Percentiles rank a stretch among this genome's conserved stretches.
phyloP scores from a whole-genome alignment of 805 yeast genomes.

The Metschnikowia proteae region DNA sequence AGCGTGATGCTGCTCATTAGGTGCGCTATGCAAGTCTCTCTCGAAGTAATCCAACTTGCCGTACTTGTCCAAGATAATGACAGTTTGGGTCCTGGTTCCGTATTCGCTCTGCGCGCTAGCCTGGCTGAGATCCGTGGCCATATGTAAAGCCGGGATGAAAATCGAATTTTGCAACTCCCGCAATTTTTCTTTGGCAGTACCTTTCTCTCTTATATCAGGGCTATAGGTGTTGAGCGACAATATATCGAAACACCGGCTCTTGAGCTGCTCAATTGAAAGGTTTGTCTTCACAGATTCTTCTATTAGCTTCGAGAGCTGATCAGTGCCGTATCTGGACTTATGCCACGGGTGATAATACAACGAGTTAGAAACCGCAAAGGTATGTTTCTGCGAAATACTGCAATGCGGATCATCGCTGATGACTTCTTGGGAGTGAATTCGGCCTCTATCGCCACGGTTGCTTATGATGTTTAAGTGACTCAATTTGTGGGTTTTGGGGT shows the following conservation, averaged over 20 bases:
- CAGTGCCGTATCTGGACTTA: conserved; percentile 55
- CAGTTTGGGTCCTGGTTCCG: conserved; percentile 87
- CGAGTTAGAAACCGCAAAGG: conserved; percentile 68
- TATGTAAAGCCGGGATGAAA: conserved; percentile 64
- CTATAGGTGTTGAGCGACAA: conserved; percentile 45
- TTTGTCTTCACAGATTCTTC: conserved; percentile 14
- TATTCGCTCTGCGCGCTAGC: conserved; percentile 41
- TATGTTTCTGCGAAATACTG: conserved; percentile 24
- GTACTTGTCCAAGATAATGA: conserved; percentile 54
- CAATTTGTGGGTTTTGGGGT: conserved; percentile 21
- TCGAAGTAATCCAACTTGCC: conserved; percentile 59
- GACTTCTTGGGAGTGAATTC: conserved; percentile 24
- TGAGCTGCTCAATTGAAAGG: conserved; percentile 37
- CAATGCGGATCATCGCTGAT: conserved; percentile 11
- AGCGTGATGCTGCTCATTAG: conserved; percentile 14
- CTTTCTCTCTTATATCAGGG: conserved; percentile 20
- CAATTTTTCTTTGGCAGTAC: conserved; percentile 22
- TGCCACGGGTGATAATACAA: conserved; percentile 69
- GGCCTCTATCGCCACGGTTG: conserved; percentile 44
- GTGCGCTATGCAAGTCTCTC: conserved; percentile 43
- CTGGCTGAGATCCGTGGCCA: background rate
- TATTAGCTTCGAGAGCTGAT: conserved; percentile 22
- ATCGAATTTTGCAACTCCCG: conserved; percentile 53
- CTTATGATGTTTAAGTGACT: conserved; percentile 45
- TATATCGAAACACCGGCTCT: conserved; percentile 50